These are phyloP conservation scores for Parietichytrium sp. DNA, from an alignment of 108 stramenopile genomes.

Conservation along the genomic window DNA sequence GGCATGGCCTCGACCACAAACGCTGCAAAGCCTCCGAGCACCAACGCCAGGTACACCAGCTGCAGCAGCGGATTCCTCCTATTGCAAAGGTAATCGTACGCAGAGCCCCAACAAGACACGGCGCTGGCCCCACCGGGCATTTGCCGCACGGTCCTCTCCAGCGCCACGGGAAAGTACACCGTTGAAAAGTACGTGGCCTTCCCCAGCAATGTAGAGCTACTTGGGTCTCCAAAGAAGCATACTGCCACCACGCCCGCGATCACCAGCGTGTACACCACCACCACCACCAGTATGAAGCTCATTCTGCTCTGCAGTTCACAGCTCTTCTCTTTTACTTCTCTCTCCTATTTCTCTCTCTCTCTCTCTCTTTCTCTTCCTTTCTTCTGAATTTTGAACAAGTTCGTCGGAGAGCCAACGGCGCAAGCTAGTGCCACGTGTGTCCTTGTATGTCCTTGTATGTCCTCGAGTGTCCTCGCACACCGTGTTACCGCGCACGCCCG, in stretches of 20 bases:
- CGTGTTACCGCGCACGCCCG: too few relatives aligned
- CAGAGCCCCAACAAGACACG: neutral
- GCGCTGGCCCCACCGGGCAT: neutral
- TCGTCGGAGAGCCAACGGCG: too few relatives aligned
- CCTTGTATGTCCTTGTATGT: too few relatives aligned
- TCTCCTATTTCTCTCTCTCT: too few relatives aligned
- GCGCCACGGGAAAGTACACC: neutral
- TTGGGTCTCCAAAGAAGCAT: slow-evolving; percentile 23
- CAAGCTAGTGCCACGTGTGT: too few relatives aligned
- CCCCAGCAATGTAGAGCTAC: neutral
- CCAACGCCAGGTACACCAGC: neutral
- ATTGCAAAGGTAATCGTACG: slow-evolving; percentile 6
- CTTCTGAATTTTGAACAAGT: too few relatives aligned
- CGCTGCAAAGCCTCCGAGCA: neutral
- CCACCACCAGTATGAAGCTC: neutral
- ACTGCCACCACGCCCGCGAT: neutral
- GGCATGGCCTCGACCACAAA: slow-evolving; percentile 32
- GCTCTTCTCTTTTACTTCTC: too few relatives aligned
- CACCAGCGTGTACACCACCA: neutral
- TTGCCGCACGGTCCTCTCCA: neutral
- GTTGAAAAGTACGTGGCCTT: neutral
- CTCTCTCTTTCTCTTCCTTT: too few relatives aligned
- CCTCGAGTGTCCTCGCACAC: too few relatives aligned
- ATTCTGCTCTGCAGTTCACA: too few relatives aligned
- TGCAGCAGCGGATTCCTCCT: slow-evolving; percentile 1